These are phyloP conservation scores for Kwoniella bestiolae DNA, from an alignment of 768 basidiomycete genomes.

Conservation along the genomic window DNA sequence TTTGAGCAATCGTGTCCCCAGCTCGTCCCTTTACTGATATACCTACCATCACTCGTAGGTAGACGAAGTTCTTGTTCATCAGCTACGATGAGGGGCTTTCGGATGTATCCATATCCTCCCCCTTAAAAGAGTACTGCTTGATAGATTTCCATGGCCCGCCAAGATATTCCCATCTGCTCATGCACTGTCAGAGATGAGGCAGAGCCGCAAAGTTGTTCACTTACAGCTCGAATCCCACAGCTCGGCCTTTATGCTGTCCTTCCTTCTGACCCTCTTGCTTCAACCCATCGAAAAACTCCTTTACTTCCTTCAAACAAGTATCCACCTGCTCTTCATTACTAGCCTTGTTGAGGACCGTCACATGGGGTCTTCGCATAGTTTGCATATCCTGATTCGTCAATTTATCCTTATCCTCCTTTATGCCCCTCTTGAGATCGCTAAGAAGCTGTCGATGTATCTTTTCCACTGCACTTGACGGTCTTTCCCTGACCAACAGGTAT, in stretches of 20 bases:
- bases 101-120: slow-evolving; percentile 3
- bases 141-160: slow-evolving; percentile 48
- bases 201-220: slow-evolving; percentile 1
- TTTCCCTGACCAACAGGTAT: slow-evolving; percentile 33
- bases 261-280: slow-evolving; percentile 30
- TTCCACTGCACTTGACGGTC: slow-evolving; percentile 34
- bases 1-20: background rate
- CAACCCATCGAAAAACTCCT: slow-evolving; percentile 34
- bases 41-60: background rate
- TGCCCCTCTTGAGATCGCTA: slow-evolving; percentile 26
- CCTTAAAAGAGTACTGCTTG: slow-evolving; percentile 37
- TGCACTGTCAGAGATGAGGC: background rate
- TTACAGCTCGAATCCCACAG: slow-evolving; percentile 48
- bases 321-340: slow-evolving; percentile 40
- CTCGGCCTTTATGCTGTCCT: slow-evolving; percentile 35
- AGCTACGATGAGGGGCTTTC: background rate
- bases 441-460: slow-evolving; percentile 32
- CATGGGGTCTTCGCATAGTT: slow-evolving; percentile 38
- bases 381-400: slow-evolving; percentile 45
- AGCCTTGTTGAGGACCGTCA: slow-evolving; percentile 50
- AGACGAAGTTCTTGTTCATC: background rate
- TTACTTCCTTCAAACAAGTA: slow-evolving; percentile 41
- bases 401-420: slow-evolving; percentile 28
- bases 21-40: background rate
- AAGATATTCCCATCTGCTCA: slow-evolving; percentile 44